Percentiles rank a stretch among this genome's conserved stretches.
phyloP scores from a whole-genome alignment of 2,329 filamentous ascomycete species.

The Rutstroemia sp. region DNA sequence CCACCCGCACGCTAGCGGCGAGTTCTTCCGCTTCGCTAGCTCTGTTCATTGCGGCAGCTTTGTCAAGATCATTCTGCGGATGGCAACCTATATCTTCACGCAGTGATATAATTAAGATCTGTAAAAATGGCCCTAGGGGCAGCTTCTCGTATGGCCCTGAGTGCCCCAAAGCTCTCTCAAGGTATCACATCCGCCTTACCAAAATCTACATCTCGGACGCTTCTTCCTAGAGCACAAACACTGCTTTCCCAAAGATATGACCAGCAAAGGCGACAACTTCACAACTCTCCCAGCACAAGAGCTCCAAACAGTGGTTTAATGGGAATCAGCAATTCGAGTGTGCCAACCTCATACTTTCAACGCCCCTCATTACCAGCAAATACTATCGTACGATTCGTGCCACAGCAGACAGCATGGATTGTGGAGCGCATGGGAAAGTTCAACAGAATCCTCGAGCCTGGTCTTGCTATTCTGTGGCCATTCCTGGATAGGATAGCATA shows the following conservation, averaged over 20 bases:
- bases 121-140: slow-evolving; percentile 19
- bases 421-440: slow-evolving; percentile 99
- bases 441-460: slow-evolving; percentile 85
- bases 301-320: slow-evolving; percentile 25
- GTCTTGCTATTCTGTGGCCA: slow-evolving; percentile 79
- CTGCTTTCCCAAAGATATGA: slow-evolving; percentile 15
- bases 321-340: slow-evolving; percentile 30
- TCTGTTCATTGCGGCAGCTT: background rate
- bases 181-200: slow-evolving; percentile 12
- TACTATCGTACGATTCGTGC: slow-evolving; percentile 91
- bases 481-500: slow-evolving; percentile 95
- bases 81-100: background rate
- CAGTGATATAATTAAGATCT: background rate
- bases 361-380: slow-evolving; percentile 74
- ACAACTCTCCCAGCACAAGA: slow-evolving; percentile 17
- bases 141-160: slow-evolving; percentile 20
- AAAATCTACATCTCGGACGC: slow-evolving; percentile 12
- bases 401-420: slow-evolving; percentile 99
- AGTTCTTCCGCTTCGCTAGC: background rate
- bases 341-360: slow-evolving; percentile 74
- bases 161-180: slow-evolving; percentile 17
- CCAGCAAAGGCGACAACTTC: slow-evolving; percentile 24
- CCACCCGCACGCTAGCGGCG: slow-evolving; percentile 1
- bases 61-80: background rate
- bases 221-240: slow-evolving; percentile 17